Percentiles rank a stretch among this genome's conserved stretches.
Conservation (phyloP, 2,329 filamentous ascomycete genomes). For the Alternaria atra region DNA sequence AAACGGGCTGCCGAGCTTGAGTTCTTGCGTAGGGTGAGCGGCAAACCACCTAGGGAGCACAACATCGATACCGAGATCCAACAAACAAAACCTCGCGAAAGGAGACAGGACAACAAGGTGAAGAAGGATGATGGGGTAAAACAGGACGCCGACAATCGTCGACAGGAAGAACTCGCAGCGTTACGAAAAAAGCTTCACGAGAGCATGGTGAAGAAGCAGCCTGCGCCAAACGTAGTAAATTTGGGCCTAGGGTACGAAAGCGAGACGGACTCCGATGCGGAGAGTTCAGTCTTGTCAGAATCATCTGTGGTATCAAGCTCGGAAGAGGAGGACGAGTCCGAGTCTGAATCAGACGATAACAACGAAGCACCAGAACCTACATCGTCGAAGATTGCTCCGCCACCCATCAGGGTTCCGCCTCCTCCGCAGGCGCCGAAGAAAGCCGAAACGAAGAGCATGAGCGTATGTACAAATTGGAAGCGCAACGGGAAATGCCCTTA, state of each 20-base stretch:
- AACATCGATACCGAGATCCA: background rate
- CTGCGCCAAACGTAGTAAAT: constrained; percentile 22
- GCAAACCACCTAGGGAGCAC: constrained; percentile 21
- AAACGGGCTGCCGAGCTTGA: constrained; percentile 51
- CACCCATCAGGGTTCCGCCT: constrained; percentile 25
- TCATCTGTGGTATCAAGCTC: constrained; percentile 47
- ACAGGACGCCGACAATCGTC: constrained; percentile 2
- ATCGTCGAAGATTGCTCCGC: constrained; percentile 46
- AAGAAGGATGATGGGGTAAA: constrained; percentile 4
- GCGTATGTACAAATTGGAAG: constrained; percentile 37
- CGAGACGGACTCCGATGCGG: constrained; percentile 35
- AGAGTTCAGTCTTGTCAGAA: constrained; percentile 38
- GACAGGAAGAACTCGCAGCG: constrained; percentile 40
- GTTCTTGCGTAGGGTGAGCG: constrained; percentile 42
- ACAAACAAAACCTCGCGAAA: constrained; percentile 4
- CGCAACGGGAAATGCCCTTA: constrained; percentile 40
- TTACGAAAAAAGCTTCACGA: constrained; percentile 46
- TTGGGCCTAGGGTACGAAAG: constrained; percentile 46
- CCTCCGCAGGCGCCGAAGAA: constrained; percentile 13
- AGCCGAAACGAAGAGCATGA: constrained; percentile 15
- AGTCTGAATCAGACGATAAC: constrained; percentile 32
- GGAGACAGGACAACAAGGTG: background rate
- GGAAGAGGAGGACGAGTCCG: constrained; percentile 35
- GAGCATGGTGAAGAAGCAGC: constrained; percentile 41
- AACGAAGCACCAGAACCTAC: constrained; percentile 47